These are phyloP conservation scores for Pseudopyrenochaeta lycopersici DNA, from an alignment of 2,329 filamentous ascomycete genomes.

Conservation along the genomic window DNA sequence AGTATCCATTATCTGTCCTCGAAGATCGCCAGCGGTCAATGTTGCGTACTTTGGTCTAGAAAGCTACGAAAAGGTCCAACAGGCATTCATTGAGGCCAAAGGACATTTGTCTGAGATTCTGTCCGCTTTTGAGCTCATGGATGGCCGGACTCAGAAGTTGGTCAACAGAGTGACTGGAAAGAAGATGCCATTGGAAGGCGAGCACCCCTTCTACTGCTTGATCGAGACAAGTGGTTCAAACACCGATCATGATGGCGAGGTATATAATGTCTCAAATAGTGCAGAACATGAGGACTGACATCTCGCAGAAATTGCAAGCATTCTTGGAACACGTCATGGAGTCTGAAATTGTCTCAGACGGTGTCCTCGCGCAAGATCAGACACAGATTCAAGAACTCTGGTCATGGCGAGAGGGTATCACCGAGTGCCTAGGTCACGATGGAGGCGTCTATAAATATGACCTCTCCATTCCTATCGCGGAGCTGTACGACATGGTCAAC, in stretches of 20 bases:
- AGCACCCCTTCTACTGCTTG: slow-evolving; percentile 94
- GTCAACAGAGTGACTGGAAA: slow-evolving; percentile 72
- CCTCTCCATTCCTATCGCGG: slow-evolving; percentile 86
- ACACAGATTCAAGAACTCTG: slow-evolving; percentile 87
- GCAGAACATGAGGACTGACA: slow-evolving; percentile 10
- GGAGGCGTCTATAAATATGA: slow-evolving; percentile 99
- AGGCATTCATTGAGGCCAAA: slow-evolving; percentile 89
- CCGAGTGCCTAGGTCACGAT: slow-evolving; percentile 86
- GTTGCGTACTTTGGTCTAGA: slow-evolving; percentile 94
- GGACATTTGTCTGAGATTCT: slow-evolving; percentile 91
- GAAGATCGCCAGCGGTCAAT: slow-evolving; percentile 86
- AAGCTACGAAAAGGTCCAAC: slow-evolving; percentile 87
- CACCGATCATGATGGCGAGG: slow-evolving; percentile 84
- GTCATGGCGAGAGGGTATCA: slow-evolving; percentile 92
- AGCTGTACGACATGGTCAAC: slow-evolving; percentile 89
- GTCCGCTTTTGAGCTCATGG: slow-evolving; percentile 98
- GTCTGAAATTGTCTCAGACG: slow-evolving; percentile 85
- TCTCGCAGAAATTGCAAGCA: slow-evolving; percentile 76
- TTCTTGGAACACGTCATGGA: slow-evolving; percentile 95
- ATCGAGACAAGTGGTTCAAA: slow-evolving; percentile 97
- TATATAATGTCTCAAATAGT: slow-evolving; percentile 11
- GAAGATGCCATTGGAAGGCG: slow-evolving; percentile 80
- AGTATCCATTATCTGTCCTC: slow-evolving; percentile 87
- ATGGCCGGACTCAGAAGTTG: slow-evolving; percentile 77
- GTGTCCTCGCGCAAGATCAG: slow-evolving; percentile 91